Percentiles rank a stretch among this genome's conserved stretches.
phyloP scores from a whole-genome alignment of 75 land plant species.

The Pinus taeda region DNA sequence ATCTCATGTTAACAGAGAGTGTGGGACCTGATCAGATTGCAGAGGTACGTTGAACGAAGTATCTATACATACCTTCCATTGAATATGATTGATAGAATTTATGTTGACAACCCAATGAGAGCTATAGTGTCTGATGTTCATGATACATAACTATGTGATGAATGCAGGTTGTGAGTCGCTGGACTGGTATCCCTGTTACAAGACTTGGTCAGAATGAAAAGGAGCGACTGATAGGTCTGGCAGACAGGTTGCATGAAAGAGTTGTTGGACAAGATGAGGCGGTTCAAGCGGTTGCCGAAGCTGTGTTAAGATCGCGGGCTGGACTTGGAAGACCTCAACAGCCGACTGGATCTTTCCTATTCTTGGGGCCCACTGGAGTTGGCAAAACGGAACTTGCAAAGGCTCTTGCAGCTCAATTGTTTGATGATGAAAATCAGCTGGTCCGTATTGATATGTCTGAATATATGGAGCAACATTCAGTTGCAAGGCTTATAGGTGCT shows the following conservation, averaged over 20 bases:
- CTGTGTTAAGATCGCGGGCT: slow-evolving; percentile 89
- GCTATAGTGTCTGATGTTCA: background rate
- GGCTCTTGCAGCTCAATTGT: slow-evolving; percentile 95
- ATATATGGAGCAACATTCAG: slow-evolving; percentile 84
- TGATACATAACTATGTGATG: background rate
- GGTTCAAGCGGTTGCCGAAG: slow-evolving; percentile 84
- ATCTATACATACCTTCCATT: background rate
- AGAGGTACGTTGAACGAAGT: slow-evolving; percentile 45
- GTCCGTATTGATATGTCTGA: slow-evolving; percentile 87
- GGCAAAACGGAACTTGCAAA: slow-evolving; percentile 99
- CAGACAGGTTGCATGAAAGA: slow-evolving; percentile 75
- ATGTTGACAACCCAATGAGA: background rate
- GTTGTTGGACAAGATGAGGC: slow-evolving; percentile 97
- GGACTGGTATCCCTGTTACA: slow-evolving; percentile 98
- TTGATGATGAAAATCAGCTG: slow-evolving; percentile 90
- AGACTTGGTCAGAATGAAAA: slow-evolving; percentile 95
- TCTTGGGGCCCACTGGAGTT: slow-evolving; percentile 98
- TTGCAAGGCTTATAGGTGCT: slow-evolving; percentile 82
- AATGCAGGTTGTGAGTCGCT: slow-evolving; percentile 80
- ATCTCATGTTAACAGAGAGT: slow-evolving; percentile 84
- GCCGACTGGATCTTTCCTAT: slow-evolving; percentile 92
- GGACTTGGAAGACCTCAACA: slow-evolving; percentile 89
- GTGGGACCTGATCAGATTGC: slow-evolving; percentile 98
- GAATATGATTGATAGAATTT: background rate
- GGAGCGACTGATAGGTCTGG: slow-evolving; percentile 75